Base-by-base conservation (phyloP, 2,329 filamentous ascomycete species). In the Beauveria scarabaeidicola region DNA sequence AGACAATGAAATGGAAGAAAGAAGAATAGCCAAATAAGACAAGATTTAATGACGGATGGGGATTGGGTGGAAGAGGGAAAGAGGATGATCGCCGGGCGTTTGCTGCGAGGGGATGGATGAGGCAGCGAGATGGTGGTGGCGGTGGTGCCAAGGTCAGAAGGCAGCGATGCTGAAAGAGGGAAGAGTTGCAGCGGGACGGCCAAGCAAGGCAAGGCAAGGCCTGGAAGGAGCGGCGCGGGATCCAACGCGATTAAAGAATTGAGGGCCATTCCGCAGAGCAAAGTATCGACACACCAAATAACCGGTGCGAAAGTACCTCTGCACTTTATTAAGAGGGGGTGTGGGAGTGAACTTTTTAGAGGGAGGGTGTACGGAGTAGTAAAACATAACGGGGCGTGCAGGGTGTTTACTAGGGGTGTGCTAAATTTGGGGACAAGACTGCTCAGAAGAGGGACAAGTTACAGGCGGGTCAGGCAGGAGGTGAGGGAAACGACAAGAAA, bases 61-160 rank as follows among this genome's bases (percentile, higher is more conserved):
- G 25, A 50, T 43, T 41, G 19, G 36, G 57, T 50, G n/a, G 50
- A 51, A 32, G 15, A 29, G 38, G 51, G 25, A 25, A 59, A 43
- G 36, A 43, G 36, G 32, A 48, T 10, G 38, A 51, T 44, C 50
- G 50, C 32, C 36, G 23, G 36, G 23, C 17, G 44, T 21, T 44
- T 23, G 46, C 32, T 40, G 36, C 36, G 55, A 41, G 17, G 56
- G 25, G 47, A 19, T 23, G 27, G 56, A 17, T 47, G 43, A 53
- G 47, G 57, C 44, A 46, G 57, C 38, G 19, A 51, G n/a, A 46
- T 41, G 27, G 38, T 36, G 40, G 43, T 36, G 48, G 43, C n/a
- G 23, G 55, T 32, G 53, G 43, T 57, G 43, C 44, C 53, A 57
- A 57, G 52, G 53, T 57, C 29, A 57, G 44, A 48, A 48, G 53